phyloP scores from a whole-genome alignment of 495 filamentous ascomycete genomes.

The Penicillium coffeae region DNA sequence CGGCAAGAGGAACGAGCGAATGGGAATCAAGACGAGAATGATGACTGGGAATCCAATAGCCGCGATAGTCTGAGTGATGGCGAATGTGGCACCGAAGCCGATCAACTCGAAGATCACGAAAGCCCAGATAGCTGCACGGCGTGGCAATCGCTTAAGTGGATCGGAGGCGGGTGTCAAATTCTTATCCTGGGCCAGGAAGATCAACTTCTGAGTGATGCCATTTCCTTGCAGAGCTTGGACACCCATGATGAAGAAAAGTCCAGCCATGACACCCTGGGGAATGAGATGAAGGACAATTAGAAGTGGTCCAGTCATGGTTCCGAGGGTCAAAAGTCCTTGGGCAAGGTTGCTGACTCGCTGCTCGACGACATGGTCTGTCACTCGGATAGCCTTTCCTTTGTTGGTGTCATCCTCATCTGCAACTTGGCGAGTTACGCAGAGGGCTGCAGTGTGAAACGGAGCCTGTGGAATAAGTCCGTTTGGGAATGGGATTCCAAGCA shows the following conservation, averaged over 20 bases:
- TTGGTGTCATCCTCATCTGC: constrained; percentile 53
- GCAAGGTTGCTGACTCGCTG: constrained; percentile 85
- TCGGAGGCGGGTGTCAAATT: constrained; percentile 60
- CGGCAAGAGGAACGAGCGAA: constrained; percentile 70
- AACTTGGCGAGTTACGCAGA: constrained; percentile 69
- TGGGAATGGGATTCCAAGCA: constrained; percentile 85
- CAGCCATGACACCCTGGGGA: constrained; percentile 82
- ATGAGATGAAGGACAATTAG: constrained; percentile 80
- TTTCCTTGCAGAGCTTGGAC: constrained; percentile 76
- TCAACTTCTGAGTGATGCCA: constrained; percentile 75
- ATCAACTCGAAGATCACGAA: constrained; percentile 75
- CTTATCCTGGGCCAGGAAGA: constrained; percentile 69
- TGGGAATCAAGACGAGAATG: constrained; percentile 75
- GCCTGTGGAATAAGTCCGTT: constrained; percentile 93
- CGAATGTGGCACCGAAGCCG: constrained; percentile 83
- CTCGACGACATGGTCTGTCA: constrained; percentile 76
- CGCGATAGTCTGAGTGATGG: constrained; percentile 92
- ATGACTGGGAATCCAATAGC: constrained; percentile 92
- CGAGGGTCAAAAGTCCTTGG: constrained; percentile 78
- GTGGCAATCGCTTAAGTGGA: constrained; percentile 59
- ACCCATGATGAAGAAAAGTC: constrained; percentile 94
- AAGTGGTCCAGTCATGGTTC: constrained; percentile 84
- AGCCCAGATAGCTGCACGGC: constrained; percentile 63
- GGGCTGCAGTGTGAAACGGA: constrained; percentile 83
- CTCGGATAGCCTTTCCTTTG: constrained; percentile 59